Evolutionary conservation across 2,329 filamentous ascomycete genomes (phyloP).

Genomic region (Aspergillus transmontanensis): DNA sequence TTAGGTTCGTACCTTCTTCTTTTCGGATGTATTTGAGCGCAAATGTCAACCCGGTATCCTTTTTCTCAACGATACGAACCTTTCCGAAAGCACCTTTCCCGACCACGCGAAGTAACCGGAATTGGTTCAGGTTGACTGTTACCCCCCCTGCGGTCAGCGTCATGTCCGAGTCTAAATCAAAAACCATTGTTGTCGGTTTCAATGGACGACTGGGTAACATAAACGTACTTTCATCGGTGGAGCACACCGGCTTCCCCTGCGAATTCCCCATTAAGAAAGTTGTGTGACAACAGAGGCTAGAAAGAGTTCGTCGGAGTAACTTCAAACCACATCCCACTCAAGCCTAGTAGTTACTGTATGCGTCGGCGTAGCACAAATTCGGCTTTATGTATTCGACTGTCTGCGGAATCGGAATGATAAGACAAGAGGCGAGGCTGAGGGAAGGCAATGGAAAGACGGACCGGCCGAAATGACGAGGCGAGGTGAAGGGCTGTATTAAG

Average conservation of each 20-base stretch:
- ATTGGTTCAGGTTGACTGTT: conserved; percentile 94
- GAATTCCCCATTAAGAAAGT: conserved; percentile 78
- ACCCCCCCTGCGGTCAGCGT: conserved; percentile 21
- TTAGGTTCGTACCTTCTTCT: conserved; percentile 71
- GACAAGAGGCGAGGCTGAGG: neutral
- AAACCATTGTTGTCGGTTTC: neutral
- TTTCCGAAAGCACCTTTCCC: conserved; percentile 98
- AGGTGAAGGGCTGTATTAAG: conserved; percentile 14
- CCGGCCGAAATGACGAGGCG: conserved; percentile 5
- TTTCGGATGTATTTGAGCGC: conserved; percentile 98
- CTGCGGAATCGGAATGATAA: neutral
- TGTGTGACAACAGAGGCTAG: conserved; percentile 21
- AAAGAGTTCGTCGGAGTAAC: conserved; percentile 25
- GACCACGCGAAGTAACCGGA: conserved; percentile 90
- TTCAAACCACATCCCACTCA: conserved; percentile 27
- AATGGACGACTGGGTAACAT: neutral
- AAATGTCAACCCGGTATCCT: conserved; percentile 91
- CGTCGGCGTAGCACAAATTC: conserved; percentile 1
- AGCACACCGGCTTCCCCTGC: conserved; percentile 89
- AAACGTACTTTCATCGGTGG: conserved; percentile 84
- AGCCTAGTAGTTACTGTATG: conserved; percentile 1
- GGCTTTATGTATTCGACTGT: neutral
- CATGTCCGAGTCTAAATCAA: neutral
- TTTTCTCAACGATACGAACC: conserved; percentile 96
- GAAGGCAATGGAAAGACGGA: neutral